Percentiles rank a stretch among this genome's conserved stretches.
These are phyloP conservation scores for Eustoma russellianum DNA, from an alignment of 257 asterid species.

Conservation along the genomic window DNA sequence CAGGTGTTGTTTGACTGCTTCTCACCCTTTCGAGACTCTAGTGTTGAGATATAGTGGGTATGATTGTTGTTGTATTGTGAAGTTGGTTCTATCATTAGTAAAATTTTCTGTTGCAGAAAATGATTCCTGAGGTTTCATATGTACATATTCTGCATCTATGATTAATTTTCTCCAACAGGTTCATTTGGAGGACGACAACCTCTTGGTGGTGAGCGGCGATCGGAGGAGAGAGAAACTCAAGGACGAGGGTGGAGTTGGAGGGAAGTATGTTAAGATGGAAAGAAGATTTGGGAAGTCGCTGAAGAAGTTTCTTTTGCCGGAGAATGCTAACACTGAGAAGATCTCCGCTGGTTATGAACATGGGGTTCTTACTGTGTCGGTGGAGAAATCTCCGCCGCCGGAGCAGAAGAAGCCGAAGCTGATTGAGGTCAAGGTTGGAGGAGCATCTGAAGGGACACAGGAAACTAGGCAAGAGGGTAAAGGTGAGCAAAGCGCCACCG, in stretches of 20 bases:
- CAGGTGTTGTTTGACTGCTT: too few species aligned
- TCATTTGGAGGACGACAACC: conserved; percentile 21
- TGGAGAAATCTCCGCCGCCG: conserved; percentile 15
- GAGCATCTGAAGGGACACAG: background rate
- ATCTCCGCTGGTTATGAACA: conserved; percentile 13
- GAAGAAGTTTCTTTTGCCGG: conserved; percentile 32
- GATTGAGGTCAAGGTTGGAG: conserved; percentile 9
- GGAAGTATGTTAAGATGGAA: conserved; percentile 22
- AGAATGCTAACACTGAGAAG: conserved; percentile 12
- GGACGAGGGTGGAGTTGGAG: conserved; percentile 7
- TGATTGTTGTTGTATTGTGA: too few species aligned
- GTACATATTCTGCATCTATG: too few species aligned
- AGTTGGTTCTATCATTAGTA: too few species aligned
- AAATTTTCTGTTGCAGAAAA: too few species aligned
- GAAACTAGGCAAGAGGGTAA: background rate
- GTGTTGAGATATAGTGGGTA: too few species aligned
- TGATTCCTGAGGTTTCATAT: too few species aligned
- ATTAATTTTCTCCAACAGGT: background rate
- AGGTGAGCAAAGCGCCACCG: too few species aligned
- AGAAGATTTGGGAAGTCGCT: conserved; percentile 19
- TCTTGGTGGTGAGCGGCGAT: conserved; percentile 22
- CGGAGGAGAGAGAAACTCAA: conserved; percentile 11
- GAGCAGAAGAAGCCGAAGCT: conserved; percentile 10
- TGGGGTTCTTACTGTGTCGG: conserved; percentile 22
- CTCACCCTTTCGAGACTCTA: too few species aligned